Evolutionary conservation across 108 stramenopile species (phyloP).

Genomic region (Skeletonema marinoi): DNA sequence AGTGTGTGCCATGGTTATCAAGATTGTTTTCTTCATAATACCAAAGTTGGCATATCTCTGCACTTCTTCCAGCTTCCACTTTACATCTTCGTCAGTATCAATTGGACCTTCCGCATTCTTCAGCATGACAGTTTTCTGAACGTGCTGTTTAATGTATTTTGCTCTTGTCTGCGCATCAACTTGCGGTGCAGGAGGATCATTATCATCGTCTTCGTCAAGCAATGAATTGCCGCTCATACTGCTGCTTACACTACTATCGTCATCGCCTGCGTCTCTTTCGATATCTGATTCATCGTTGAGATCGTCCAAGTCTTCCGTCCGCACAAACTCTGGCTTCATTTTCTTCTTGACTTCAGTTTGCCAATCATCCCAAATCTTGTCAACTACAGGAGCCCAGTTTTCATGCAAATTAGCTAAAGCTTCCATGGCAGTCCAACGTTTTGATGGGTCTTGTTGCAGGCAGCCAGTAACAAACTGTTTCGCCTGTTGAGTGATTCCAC

Average conservation of each 20-base stretch:
- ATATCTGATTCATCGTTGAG: conserved; percentile 20
- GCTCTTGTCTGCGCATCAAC: conserved; percentile 13
- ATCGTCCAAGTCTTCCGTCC: conserved; percentile 18
- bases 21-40: conserved; percentile 59
- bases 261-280: conserved; percentile 16
- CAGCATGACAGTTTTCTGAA: conserved; percentile 23
- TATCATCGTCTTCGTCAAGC: conserved; percentile 17
- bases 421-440: conserved; percentile 59
- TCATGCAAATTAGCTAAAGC: conserved; percentile 50
- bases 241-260: conserved; percentile 4
- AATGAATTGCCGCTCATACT: not conserved
- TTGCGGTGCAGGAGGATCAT: not conserved
- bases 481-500: conserved; percentile 39
- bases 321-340: conserved; percentile 37
- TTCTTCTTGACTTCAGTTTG: conserved; percentile 29
- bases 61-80: conserved; percentile 37
- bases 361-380: conserved; percentile 48
- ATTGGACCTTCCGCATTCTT: conserved; percentile 22
- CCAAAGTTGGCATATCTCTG: conserved; percentile 48
- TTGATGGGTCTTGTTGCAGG: conserved; percentile 45
- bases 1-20: conserved; percentile 65
- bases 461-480: conserved; percentile 50
- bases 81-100: conserved; percentile 5
- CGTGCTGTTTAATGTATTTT: conserved; percentile 37
- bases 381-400: conserved; percentile 48